Base-by-base conservation (phyloP, 2,329 filamentous ascomycete genomes). In the Pyrenochaeta sp. region DNA sequence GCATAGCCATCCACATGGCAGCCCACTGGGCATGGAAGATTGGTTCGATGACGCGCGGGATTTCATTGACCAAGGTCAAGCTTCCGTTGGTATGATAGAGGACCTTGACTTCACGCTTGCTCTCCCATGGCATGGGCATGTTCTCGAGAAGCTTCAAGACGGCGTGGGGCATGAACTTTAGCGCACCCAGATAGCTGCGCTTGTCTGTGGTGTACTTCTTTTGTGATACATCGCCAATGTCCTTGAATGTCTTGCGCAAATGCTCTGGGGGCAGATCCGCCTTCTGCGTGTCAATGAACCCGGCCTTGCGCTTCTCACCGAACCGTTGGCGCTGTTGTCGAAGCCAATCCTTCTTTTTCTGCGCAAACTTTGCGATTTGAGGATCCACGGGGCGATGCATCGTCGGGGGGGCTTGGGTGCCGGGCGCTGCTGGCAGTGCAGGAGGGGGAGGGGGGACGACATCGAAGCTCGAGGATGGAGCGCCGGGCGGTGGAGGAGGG, bases 121-220 rank as follows among this genome's bases (percentile, higher is more conserved):
- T 94, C 76, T 99, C 94, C 94, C 94, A 99, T 0, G 94, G 94
- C 94, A 99, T 99, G 3, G 94, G 94, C 94, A 99, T 99, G 65
- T 99, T 99, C 77, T 99, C 94, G 43, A 99, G 74, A 17, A 99
- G 81, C 78, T 99, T 99, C 76, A 99, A 76, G 8, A 99, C 94
- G 5, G 94, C 94, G 69, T 99, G 94, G 1, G 94, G 94, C 94
- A 99, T 99, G 76, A 96, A 99, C 76, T 99, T 99, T 53, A 99
- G 76, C 22, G 95, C 94, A 52, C 95, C 95, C 34, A 99, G 81
- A 72, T 99, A 99, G 74, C 92, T 96, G 59, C 94, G 85, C 81
- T 99, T 99, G 77, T 99, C 94, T 67, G 88, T 96, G 58, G 90
- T 96, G 78, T 96, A 99, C 73, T 96, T 97, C 79, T 96, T 97